A percentile compares a stretch with the other conserved stretches of the same genome.
These are phyloP conservation scores for Neurospora sp. DNA, from an alignment of 495 filamentous ascomycete species.

Conservation along the genomic window DNA sequence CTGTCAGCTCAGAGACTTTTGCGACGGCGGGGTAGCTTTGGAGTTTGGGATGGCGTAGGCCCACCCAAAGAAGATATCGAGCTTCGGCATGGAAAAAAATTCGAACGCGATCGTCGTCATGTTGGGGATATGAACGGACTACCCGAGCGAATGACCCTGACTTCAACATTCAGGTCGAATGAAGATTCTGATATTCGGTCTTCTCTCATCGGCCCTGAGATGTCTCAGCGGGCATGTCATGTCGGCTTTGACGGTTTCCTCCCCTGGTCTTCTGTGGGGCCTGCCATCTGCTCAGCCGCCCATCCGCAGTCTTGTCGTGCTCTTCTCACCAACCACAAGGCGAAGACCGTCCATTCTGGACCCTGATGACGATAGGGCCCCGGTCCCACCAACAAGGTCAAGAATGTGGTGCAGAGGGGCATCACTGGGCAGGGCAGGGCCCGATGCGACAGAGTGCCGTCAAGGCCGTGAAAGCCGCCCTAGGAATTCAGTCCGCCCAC, in stretches of 20 bases:
- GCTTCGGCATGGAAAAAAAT: neutral
- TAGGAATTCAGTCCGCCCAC: neutral
- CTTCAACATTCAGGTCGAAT: neutral
- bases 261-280: neutral
- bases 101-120: neutral
- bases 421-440: neutral
- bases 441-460: neutral
- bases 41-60: neutral
- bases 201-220: neutral
- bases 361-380: conserved; percentile 21
- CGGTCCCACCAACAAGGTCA: conserved; percentile 11
- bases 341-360: neutral
- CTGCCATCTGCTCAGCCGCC: neutral
- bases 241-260: neutral
- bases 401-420: conserved; percentile 5
- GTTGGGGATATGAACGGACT: neutral
- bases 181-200: neutral
- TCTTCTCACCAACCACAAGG: neutral
- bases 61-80: neutral
- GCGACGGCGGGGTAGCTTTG: neutral
- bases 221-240: neutral
- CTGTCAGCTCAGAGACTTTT: neutral
- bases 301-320: neutral
- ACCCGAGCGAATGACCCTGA: neutral
- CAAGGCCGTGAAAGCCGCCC: neutral